Evolutionary conservation across 2,329 filamentous ascomycete species (phyloP), one percentile per base, ranked within the genome.

Genomic region (Hymenoscyphus fructigenus): DNA sequence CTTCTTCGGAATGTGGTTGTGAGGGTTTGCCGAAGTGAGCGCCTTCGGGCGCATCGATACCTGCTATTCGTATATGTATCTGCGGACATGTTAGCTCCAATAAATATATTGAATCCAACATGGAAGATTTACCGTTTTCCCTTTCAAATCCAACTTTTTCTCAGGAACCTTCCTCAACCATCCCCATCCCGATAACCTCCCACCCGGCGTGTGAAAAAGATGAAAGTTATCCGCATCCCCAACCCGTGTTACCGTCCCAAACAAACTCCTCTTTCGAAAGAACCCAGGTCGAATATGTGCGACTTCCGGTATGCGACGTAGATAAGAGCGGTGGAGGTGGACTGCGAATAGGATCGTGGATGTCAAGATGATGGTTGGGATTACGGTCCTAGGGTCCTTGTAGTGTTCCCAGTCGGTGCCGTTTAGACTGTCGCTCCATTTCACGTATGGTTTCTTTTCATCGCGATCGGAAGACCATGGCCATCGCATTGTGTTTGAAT

Each of bases 181-280:
- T n/a, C 91, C 93, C 95, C 95, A 99, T 61, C 95, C 95, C 12
- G 90, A 84, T 60, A 93, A 78, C 69, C 88, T 84, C 12, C 95
- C 95, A n/a, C 94, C 94, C 0, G 95, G 95, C 0, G 93, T 98
- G 77, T 99, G 95, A 76, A 90, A 99, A 58, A 99, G 77, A 71
- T 95, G 90, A 77, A 99, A 97, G 75, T 94, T 94, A 78, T 99
- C 95, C 3, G 93, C 96, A 82, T 99, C 95, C 53, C 96, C 95
- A 28, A 99, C 95, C 71, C 91, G 93, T 14, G 94, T 97, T 53
- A 98, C 95, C 67, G 85, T 85, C 15, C 95, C 95, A 71, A 94
- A 90, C 53, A 99, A 75, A 70, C 87, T 93, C 71, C 91, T 85
- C 66, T 82, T 88, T 57, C 91, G 87, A 75, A 94, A 94, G 75